Percentiles rank a stretch among this genome's conserved stretches.
Conservation (phyloP, 176 grass and related monocot genomes). For the Dendrocalamus sinicus region DNA sequence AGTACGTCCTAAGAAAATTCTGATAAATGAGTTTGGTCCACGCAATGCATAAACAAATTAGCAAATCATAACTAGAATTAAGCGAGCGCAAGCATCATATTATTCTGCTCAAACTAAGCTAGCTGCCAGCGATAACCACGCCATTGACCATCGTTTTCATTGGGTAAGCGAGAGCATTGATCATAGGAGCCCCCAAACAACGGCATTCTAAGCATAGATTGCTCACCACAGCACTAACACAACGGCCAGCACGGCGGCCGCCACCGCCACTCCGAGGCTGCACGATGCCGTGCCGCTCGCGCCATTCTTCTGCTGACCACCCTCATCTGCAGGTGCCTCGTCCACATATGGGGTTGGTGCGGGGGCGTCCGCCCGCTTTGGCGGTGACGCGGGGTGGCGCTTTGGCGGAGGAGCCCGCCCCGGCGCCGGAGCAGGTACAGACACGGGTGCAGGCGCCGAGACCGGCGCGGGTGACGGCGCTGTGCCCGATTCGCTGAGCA, state of each 20-base stretch:
- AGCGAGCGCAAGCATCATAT: neutral
- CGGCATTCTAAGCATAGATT: neutral
- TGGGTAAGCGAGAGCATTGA: neutral
- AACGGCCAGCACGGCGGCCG: neutral
- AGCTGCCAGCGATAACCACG: neutral
- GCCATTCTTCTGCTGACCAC: neutral
- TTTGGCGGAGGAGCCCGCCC: neutral
- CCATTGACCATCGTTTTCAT: constrained; percentile 8
- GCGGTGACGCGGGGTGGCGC: neutral
- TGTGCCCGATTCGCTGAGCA: neutral
- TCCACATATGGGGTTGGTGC: neutral
- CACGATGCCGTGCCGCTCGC: constrained; percentile 33
- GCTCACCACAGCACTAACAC: constrained; percentile 30
- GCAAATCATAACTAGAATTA: neutral
- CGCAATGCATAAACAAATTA: neutral
- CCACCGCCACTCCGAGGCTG: constrained; percentile 8
- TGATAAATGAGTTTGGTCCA: neutral
- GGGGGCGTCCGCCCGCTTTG: neutral
- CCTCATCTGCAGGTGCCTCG: neutral
- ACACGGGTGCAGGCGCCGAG: neutral
- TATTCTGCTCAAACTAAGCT: constrained; percentile 27
- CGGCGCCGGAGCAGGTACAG: neutral
- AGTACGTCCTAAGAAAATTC: too few relatives aligned
- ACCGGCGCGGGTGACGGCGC: neutral
- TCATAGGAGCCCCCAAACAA: constrained; percentile 8